Evolutionary conservation across 192 early-diverging fungal species (phyloP).

Genomic region (Podila clonocystis): DNA sequence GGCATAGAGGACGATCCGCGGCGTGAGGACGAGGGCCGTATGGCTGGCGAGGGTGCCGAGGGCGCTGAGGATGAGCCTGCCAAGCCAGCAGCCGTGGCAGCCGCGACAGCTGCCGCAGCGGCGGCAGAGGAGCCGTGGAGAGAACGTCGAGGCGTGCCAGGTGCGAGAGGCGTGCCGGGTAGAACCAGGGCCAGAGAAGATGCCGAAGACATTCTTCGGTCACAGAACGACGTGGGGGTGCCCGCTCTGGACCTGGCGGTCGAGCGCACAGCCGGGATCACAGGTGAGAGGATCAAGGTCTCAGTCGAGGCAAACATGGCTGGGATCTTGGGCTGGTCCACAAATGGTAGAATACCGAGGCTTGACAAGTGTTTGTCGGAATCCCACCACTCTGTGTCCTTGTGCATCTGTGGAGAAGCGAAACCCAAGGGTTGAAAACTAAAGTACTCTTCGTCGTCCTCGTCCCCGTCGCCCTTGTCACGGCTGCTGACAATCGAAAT

Average conservation of each 20-base stretch:
- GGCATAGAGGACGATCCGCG: not conserved
- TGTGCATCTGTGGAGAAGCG: not conserved
- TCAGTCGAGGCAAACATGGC: constrained; percentile 21
- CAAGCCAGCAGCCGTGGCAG: not conserved
- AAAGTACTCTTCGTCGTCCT: not conserved
- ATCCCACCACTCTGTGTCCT: constrained; percentile 19
- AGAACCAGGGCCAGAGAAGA: not conserved
- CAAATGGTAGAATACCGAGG: constrained; percentile 9
- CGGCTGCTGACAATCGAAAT: too few species aligned
- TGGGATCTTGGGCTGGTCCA: constrained; percentile 23
- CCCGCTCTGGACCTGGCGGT: not conserved
- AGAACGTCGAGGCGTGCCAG: not conserved
- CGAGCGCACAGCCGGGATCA: not conserved
- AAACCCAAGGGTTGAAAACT: constrained; percentile 1
- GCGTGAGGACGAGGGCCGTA: not conserved
- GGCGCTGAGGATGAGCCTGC: not conserved
- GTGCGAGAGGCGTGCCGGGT: not conserved
- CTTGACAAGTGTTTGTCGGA: constrained; percentile 12
- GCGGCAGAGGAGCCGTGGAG: constrained; percentile 1
- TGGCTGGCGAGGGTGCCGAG: not conserved
- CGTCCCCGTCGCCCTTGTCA: not conserved
- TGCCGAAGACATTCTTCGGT: not conserved
- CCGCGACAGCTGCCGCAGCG: not conserved
- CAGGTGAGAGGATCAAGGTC: constrained; percentile 12
- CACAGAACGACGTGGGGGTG: not conserved